phyloP scores from a whole-genome alignment of 495 filamentous ascomycete species.

The Penicillium pulvis region DNA sequence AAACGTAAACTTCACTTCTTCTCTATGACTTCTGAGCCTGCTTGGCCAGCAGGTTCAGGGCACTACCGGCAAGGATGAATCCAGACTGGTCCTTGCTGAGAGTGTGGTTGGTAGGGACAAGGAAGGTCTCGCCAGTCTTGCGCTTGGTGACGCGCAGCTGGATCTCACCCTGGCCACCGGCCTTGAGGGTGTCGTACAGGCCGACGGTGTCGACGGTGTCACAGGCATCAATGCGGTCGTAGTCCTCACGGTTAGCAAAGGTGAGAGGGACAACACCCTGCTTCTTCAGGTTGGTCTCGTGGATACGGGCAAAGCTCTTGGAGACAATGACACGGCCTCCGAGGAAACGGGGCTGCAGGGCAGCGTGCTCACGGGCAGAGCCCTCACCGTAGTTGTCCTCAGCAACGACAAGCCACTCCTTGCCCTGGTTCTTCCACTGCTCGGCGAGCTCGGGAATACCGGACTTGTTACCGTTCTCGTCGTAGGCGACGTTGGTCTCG shows the following conservation, averaged over 20 bases:
- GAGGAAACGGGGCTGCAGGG: constrained; percentile 92
- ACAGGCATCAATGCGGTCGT: constrained; percentile 76
- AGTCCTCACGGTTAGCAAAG: constrained; percentile 84
- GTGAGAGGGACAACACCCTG: constrained; percentile 94
- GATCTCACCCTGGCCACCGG: constrained; percentile 80
- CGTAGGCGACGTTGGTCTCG: constrained; percentile 89
- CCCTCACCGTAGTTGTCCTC: constrained; percentile 99
- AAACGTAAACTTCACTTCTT: background rate
- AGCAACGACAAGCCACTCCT: constrained; percentile 87
- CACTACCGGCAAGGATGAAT: constrained; percentile 92
- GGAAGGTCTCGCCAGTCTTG: constrained; percentile 58
- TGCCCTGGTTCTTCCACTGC: constrained; percentile 71
- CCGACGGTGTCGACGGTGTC: constrained; percentile 82
- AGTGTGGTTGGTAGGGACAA: constrained; percentile 60
- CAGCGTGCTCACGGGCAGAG: constrained; percentile 91
- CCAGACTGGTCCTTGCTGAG: constrained; percentile 84
- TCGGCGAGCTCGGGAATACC: constrained; percentile 82
- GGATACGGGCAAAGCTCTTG: constrained; percentile 94
- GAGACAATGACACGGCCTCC: constrained; percentile 84
- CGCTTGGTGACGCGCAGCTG: constrained; percentile 64
- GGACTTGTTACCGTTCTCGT: constrained; percentile 65
- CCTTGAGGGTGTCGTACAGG: constrained; percentile 75
- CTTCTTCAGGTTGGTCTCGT: constrained; percentile 99
- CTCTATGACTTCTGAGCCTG: constrained; percentile 30
- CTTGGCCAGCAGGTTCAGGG: constrained; percentile 82